Percentiles rank a stretch among this genome's conserved stretches.
These are phyloP conservation scores for Baorangia bicolor DNA, from an alignment of 768 basidiomycete species.

Conservation along the genomic window DNA sequence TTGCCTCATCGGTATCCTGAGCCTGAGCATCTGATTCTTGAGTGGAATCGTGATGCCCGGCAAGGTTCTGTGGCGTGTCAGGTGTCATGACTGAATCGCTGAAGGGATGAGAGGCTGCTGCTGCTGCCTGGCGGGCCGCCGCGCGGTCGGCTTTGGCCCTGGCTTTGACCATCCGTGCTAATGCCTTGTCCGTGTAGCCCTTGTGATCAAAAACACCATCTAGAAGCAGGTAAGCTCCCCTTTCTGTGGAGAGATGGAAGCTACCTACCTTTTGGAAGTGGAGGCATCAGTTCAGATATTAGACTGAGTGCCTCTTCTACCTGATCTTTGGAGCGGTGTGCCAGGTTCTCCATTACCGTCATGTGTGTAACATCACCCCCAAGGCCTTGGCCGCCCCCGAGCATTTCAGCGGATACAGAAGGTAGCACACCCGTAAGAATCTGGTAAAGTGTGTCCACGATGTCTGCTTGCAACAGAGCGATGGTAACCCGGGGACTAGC, in stretches of 20 bases:
- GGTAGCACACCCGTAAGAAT: slow-evolving; percentile 94
- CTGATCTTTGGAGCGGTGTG: slow-evolving; percentile 95
- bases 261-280: slow-evolving; percentile 78
- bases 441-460: slow-evolving; percentile 90
- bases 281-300: slow-evolving; percentile 89
- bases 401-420: slow-evolving; percentile 50
- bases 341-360: slow-evolving; percentile 97
- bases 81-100: slow-evolving; percentile 23
- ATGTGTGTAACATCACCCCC: slow-evolving; percentile 92
- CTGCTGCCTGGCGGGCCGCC: slow-evolving; percentile 57
- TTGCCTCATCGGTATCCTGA: slow-evolving; percentile 42
- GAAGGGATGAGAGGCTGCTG: slow-evolving; percentile 29
- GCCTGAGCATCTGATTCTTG: slow-evolving; percentile 39
- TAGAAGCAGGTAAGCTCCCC: slow-evolving; percentile 27
- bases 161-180: slow-evolving; percentile 73
- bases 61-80: slow-evolving; percentile 18
- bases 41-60: slow-evolving; percentile 21
- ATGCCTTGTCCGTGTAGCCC: slow-evolving; percentile 82
- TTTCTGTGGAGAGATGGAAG: background rate
- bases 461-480: slow-evolving; percentile 85
- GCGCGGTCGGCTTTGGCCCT: slow-evolving; percentile 82
- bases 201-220: slow-evolving; percentile 97
- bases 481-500: slow-evolving; percentile 87
- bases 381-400: slow-evolving; percentile 68
- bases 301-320: slow-evolving; percentile 91